Evolutionary conservation across 768 basidiomycete species (phyloP).

Genomic region (Cystofilobasidium ferigula): DNA sequence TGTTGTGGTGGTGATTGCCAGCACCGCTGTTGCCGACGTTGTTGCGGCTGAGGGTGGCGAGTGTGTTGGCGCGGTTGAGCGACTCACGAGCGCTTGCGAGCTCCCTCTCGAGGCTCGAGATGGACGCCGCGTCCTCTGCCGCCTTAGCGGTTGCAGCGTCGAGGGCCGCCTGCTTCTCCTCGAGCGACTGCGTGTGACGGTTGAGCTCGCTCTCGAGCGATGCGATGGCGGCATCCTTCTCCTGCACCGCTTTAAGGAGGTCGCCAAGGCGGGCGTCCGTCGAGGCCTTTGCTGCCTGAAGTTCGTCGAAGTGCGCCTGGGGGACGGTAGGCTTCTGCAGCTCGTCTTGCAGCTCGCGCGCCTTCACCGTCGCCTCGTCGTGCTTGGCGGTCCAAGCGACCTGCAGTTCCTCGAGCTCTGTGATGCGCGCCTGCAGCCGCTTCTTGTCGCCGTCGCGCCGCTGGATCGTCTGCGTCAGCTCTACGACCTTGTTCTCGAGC

Average conservation of each 20-base stretch:
- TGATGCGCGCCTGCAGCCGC: slow-evolving; percentile 62
- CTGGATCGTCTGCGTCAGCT: slow-evolving; percentile 88
- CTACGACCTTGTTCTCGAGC: slow-evolving; percentile 97
- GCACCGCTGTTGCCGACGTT: slow-evolving; percentile 42
- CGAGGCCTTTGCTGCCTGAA: slow-evolving; percentile 62
- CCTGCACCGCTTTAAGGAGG: slow-evolving; percentile 54
- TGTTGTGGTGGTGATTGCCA: no score
- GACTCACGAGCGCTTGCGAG: slow-evolving; percentile 87
- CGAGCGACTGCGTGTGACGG: slow-evolving; percentile 62
- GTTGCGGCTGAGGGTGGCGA: slow-evolving; percentile 68
- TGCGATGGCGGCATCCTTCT: slow-evolving; percentile 75
- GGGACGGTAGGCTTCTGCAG: slow-evolving; percentile 63
- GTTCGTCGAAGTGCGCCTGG: slow-evolving; percentile 57
- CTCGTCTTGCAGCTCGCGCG: slow-evolving; percentile 59
- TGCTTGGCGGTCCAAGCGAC: slow-evolving; percentile 73
- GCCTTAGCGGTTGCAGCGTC: slow-evolving; percentile 52
- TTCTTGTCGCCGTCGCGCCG: slow-evolving; percentile 83
- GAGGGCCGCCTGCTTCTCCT: slow-evolving; percentile 56
- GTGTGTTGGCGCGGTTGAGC: slow-evolving; percentile 85
- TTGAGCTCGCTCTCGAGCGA: slow-evolving; percentile 67
- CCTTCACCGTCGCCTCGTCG: slow-evolving; percentile 69
- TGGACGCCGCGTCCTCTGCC: slow-evolving; percentile 69
- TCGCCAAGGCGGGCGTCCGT: slow-evolving; percentile 74
- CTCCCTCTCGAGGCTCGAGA: slow-evolving; percentile 80
- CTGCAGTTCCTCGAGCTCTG: slow-evolving; percentile 72